Conservation (phyloP, 257 asterid species). For the Scutellaria galericulata region DNA sequence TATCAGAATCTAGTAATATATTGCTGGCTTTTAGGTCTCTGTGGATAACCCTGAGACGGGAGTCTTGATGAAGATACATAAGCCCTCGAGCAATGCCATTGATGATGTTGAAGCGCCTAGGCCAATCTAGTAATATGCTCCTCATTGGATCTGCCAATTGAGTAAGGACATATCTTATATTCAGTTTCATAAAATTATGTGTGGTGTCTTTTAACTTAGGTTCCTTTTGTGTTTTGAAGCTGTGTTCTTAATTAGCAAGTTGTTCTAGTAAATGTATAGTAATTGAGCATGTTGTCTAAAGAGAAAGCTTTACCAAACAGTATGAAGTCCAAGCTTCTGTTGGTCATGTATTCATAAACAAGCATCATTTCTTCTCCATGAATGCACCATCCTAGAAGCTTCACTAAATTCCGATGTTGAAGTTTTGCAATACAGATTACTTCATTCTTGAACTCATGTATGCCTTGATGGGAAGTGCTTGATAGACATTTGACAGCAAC, state of each 20-base stretch:
- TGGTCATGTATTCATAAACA: slow-evolving; percentile 33
- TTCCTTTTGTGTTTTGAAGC: neutral
- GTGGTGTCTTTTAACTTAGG: too few relatives aligned
- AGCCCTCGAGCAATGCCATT: slow-evolving; percentile 4
- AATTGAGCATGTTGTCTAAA: neutral
- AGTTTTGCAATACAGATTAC: slow-evolving; percentile 39
- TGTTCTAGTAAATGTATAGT: neutral
- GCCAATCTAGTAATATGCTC: neutral
- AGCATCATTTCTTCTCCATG: slow-evolving; percentile 35
- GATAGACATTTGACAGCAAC: slow-evolving; percentile 47
- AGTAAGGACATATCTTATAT: neutral
- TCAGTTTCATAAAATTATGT: neutral
- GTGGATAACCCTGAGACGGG: slow-evolving; percentile 5
- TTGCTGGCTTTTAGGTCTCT: slow-evolving; percentile 12
- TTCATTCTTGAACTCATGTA: slow-evolving; percentile 26
- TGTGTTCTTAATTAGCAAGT: neutral
- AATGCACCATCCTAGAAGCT: slow-evolving; percentile 42
- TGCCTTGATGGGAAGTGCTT: slow-evolving; percentile 43
- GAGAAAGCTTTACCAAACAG: neutral
- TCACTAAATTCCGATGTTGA: slow-evolving; percentile 45
- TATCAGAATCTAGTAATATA: slow-evolving; percentile 7
- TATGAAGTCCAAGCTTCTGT: slow-evolving; percentile 18
- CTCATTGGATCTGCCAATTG: neutral
- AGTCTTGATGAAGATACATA: slow-evolving; percentile 10
- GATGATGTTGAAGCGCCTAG: neutral